A percentile compares a stretch with the other conserved stretches of the same genome.
phyloP scores from a whole-genome alignment of 139 green algal species.

The Limnomonas spitsbergensis region DNA sequence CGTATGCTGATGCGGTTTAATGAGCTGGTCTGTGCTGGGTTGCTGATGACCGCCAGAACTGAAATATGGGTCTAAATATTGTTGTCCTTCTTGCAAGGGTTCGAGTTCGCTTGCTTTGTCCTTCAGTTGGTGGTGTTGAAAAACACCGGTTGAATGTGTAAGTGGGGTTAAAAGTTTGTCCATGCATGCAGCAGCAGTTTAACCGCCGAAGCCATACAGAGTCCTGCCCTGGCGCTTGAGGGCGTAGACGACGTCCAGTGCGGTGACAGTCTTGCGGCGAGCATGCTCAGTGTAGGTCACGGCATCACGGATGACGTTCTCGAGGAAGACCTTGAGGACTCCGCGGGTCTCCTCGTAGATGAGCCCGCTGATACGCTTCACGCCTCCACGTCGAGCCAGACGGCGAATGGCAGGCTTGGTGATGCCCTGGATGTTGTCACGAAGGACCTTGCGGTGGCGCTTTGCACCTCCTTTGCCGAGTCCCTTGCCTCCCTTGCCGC shows the following conservation, averaged over 20 bases:
- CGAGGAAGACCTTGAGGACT: constrained; percentile 85
- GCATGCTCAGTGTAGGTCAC: constrained; percentile 97
- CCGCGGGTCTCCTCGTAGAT: constrained; percentile 88
- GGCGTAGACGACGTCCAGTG: constrained; percentile 92
- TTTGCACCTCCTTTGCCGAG: constrained; percentile 88
- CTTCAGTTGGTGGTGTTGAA: constrained; percentile 15
- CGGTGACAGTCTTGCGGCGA: constrained; percentile 90
- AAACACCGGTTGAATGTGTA: constrained; percentile 3
- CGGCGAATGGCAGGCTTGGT: constrained; percentile 85
- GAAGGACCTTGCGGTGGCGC: constrained; percentile 87
- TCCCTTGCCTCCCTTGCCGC: constrained; percentile 88
- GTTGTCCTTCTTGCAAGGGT: too few relatives aligned
- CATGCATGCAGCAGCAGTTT: too few relatives aligned
- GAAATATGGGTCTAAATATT: too few relatives aligned
- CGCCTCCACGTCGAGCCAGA: constrained; percentile 78
- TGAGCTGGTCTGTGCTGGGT: too few relatives aligned
- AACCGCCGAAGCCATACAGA: constrained; percentile 95
- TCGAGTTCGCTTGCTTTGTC: too few relatives aligned
- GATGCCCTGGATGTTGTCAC: constrained; percentile 92
- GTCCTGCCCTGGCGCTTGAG: constrained; percentile 94
- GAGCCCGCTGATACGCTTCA: constrained; percentile 82
- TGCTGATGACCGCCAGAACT: too few relatives aligned
- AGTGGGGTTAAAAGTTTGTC: constrained; percentile 9
- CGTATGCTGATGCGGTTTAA: too few relatives aligned
- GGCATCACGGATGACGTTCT: constrained; percentile 86